These are phyloP conservation scores for Singerocomus inundabilis DNA, from an alignment of 1,284 basidiomycete genomes.

Conservation along the genomic window DNA sequence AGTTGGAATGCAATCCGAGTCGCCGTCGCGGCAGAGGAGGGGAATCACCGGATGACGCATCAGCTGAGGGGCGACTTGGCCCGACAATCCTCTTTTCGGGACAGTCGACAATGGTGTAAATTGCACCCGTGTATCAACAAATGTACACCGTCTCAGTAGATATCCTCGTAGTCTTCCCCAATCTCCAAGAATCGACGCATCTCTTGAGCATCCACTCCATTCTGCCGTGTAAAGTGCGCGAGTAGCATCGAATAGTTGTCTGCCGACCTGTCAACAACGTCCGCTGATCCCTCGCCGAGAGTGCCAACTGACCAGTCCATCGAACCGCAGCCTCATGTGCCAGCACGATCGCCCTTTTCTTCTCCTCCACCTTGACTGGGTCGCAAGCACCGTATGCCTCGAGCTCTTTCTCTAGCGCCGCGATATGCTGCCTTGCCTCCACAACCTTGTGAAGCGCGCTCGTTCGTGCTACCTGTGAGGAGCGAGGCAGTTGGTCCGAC, in stretches of 20 bases:
- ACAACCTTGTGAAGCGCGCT: slow-evolving; percentile 49
- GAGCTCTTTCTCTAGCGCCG: slow-evolving; percentile 65
- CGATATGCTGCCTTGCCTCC: slow-evolving; percentile 52
- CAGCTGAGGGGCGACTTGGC: slow-evolving; percentile 19
- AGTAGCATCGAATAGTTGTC: slow-evolving; percentile 65
- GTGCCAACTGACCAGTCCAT: slow-evolving; percentile 71
- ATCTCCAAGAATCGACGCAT: slow-evolving; percentile 64
- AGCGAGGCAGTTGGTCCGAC: background rate
- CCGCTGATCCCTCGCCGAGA: background rate
- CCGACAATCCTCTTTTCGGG: slow-evolving; percentile 27
- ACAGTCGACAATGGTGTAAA: slow-evolving; percentile 3
- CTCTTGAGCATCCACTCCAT: slow-evolving; percentile 53
- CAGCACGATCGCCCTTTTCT: slow-evolving; percentile 63
- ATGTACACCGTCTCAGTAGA: slow-evolving; percentile 41
- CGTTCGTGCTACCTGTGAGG: slow-evolving; percentile 53
- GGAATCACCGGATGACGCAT: slow-evolving; percentile 19
- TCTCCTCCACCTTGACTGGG: slow-evolving; percentile 75
- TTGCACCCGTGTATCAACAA: slow-evolving; percentile 18
- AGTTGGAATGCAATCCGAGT: slow-evolving; percentile 25
- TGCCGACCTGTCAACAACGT: slow-evolving; percentile 10
- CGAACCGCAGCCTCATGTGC: slow-evolving; percentile 78
- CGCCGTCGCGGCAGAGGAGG: background rate
- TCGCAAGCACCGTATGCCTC: slow-evolving; percentile 79
- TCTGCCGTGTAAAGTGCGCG: slow-evolving; percentile 63
- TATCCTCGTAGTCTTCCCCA: slow-evolving; percentile 72